Percentiles rank a stretch among this genome's conserved stretches.
These are phyloP conservation scores for Coix lacrymajobi DNA, from an alignment of 176 grass and related monocot genomes.

Conservation along the genomic window DNA sequence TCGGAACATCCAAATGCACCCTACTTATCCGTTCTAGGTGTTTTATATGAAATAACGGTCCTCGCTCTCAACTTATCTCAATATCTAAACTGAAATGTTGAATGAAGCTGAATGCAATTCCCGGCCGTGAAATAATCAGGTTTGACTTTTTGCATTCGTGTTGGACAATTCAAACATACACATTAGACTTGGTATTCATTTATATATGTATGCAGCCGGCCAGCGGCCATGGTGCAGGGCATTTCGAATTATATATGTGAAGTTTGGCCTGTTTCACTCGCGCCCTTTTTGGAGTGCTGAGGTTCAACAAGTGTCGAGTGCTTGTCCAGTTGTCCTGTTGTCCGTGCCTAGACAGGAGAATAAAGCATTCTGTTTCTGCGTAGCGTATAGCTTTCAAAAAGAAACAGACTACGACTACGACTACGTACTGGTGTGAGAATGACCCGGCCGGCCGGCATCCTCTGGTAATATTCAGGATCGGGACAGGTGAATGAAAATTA, in stretches of 20 bases:
- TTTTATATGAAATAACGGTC: too few species aligned
- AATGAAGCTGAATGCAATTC: background rate
- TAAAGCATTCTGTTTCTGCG: background rate
- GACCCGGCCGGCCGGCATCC: background rate
- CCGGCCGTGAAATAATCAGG: background rate
- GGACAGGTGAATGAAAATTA: background rate
- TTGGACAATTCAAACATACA: background rate
- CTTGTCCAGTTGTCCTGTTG: background rate
- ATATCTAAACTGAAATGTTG: too few species aligned
- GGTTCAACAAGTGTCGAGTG: background rate
- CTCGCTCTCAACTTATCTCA: too few species aligned
- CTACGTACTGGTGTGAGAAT: background rate
- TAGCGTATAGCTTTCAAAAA: background rate
- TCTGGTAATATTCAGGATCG: background rate
- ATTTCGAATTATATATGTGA: background rate
- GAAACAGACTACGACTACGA: background rate
- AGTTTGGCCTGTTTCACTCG: background rate
- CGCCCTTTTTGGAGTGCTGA: background rate
- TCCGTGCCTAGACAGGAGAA: background rate
- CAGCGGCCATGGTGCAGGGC: background rate
- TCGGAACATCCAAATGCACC: too few species aligned
- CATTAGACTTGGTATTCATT: background rate
- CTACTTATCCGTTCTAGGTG: too few species aligned
- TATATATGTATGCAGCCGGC: background rate
- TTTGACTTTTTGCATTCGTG: background rate